These are phyloP conservation scores for Dioscorea alata DNA, from an alignment of 106 monocot genomes.

Conservation along the genomic window DNA sequence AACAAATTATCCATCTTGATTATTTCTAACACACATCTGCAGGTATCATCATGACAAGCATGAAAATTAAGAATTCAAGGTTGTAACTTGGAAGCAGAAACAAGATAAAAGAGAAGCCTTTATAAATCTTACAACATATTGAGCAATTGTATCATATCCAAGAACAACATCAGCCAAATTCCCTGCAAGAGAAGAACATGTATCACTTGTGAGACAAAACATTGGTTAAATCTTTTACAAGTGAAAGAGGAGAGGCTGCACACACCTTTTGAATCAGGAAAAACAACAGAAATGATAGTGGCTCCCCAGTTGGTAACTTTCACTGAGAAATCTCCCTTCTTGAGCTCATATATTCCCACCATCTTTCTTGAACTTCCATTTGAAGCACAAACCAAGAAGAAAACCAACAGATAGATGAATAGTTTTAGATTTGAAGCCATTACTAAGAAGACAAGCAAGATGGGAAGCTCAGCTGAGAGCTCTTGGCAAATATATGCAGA, in stretches of 20 bases:
- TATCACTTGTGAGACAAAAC: not conserved
- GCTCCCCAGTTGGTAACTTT: conserved; percentile 85
- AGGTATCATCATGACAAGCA: not conserved
- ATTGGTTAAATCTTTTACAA: not conserved
- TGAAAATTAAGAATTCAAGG: not conserved
- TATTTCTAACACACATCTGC: too few relatives aligned
- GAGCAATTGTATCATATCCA: conserved; percentile 21
- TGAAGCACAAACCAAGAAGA: conserved; percentile 8
- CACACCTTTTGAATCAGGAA: conserved; percentile 75
- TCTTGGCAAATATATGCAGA: too few relatives aligned
- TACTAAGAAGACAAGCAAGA: not conserved
- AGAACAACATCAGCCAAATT: conserved; percentile 64
- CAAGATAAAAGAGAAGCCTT: not conserved
- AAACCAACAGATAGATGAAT: conserved; percentile 2
- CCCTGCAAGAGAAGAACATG: conserved; percentile 29
- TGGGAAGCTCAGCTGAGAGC: too few relatives aligned
- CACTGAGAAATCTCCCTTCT: conserved; percentile 75
- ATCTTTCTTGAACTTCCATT: conserved; percentile 16
- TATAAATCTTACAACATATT: conserved; percentile 21
- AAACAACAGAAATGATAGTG: conserved; percentile 62
- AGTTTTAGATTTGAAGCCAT: conserved; percentile 8
- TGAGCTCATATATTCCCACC: conserved; percentile 56
- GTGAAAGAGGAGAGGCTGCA: not conserved
- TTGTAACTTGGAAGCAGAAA: not conserved
- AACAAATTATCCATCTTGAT: too few relatives aligned